A percentile compares a stretch with the other conserved stretches of the same genome.
phyloP scores from a whole-genome alignment of 805 yeast species.

The Spencermartinsiella europaea region DNA sequence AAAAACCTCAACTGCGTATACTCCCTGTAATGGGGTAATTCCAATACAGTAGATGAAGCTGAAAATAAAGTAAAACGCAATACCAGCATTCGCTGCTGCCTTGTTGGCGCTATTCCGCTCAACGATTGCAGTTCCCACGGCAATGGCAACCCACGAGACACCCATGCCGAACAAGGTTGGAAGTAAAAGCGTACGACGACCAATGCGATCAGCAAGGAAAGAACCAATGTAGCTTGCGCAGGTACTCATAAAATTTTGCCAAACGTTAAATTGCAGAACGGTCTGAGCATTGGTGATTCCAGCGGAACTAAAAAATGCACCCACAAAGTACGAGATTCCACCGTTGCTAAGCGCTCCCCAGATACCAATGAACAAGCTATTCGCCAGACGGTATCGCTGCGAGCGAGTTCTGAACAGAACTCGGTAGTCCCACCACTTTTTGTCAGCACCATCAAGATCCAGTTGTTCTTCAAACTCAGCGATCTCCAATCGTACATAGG shows the following conservation, averaged over 20 bases:
- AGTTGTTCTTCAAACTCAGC: constrained; percentile 10
- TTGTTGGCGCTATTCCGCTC: constrained; percentile 14
- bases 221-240: constrained; percentile 14
- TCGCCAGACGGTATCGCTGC: constrained; percentile 11
- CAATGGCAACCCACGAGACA: constrained; percentile 22
- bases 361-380: constrained; percentile 10
- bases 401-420: constrained; percentile 11
- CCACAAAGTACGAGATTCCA: constrained; percentile 13
- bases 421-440: constrained; percentile 15
- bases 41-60: constrained; percentile 20
- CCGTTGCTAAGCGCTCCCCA: constrained; percentile 12
- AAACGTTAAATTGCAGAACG: constrained; percentile 6
- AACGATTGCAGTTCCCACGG: constrained; percentile 24
- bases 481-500: constrained; percentile 9
- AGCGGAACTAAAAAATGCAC: constrained; percentile 12
- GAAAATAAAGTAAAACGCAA: constrained; percentile 12
- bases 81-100: constrained; percentile 22
- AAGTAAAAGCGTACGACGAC: constrained; percentile 27
- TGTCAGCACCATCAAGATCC: constrained; percentile 12
- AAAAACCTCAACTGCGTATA: constrained; percentile 27
- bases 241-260: constrained; percentile 3
- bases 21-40: constrained; percentile 33
- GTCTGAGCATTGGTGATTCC: constrained; percentile 10
- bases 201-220: constrained; percentile 22
- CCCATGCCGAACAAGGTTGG: constrained; percentile 23